These are phyloP conservation scores for Fusarium nelsonii DNA, from an alignment of 2,329 filamentous ascomycete species.

Conservation along the genomic window DNA sequence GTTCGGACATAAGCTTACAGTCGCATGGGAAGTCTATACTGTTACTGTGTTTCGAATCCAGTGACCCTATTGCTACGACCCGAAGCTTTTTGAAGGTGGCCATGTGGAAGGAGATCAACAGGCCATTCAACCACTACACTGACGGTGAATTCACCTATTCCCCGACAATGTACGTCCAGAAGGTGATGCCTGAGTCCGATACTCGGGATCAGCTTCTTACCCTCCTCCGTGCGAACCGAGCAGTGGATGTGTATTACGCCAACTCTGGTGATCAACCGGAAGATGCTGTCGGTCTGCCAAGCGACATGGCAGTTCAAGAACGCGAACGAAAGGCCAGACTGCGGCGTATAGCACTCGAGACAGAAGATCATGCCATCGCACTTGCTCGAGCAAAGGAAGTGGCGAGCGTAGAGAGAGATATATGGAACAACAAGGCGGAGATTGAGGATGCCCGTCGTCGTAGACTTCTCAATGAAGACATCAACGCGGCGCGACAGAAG, in stretches of 20 bases:
- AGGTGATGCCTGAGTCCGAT: conserved; percentile 58
- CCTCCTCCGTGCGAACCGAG: conserved; percentile 65
- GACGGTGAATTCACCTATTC: conserved; percentile 70
- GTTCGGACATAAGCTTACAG: conserved; percentile 67
- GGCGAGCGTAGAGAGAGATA: conserved; percentile 63
- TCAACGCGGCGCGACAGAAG: conserved; percentile 58
- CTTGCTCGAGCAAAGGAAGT: conserved; percentile 65
- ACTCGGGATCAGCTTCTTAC: conserved; percentile 58
- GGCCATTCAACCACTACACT: conserved; percentile 67
- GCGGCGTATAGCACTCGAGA: conserved; percentile 60
- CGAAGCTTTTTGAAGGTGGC: conserved; percentile 71
- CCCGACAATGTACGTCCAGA: conserved; percentile 71
- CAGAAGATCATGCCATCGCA: conserved; percentile 62
- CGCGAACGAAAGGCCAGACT: conserved; percentile 62
- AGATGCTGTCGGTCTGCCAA: conserved; percentile 65
- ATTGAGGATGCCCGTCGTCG: conserved; percentile 65
- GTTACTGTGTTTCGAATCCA: conserved; percentile 69
- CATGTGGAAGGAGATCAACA: conserved; percentile 74
- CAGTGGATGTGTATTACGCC: conserved; percentile 66
- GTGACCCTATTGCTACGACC: conserved; percentile 66
- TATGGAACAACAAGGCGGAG: conserved; percentile 62
- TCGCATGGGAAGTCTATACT: conserved; percentile 70
- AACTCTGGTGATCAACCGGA: conserved; percentile 66
- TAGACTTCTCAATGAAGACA: conserved; percentile 60
- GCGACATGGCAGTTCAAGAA: conserved; percentile 63